phyloP scores from a whole-genome alignment of 257 asterid species.

The Paulownia fortunei region DNA sequence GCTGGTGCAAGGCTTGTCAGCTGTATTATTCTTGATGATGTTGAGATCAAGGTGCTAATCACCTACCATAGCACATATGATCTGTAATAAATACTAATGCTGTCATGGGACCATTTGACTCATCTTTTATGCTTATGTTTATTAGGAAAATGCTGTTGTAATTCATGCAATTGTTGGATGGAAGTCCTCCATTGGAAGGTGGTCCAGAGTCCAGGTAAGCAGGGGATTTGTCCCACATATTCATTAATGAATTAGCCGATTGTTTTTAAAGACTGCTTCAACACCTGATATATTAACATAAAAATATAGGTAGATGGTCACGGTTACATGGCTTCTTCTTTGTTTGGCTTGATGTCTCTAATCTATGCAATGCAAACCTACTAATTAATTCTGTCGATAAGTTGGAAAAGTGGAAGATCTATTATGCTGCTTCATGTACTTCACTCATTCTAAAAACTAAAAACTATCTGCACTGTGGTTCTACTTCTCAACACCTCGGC shows the following conservation, averaged over 20 bases:
- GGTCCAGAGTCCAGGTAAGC: conserved; percentile 83
- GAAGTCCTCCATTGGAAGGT: conserved; percentile 73
- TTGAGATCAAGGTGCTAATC: conserved; percentile 64
- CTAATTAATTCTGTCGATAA: too few species aligned
- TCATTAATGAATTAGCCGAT: background rate
- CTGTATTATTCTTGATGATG: conserved; percentile 76
- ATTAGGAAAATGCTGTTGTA: conserved; percentile 68
- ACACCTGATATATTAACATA: too few species aligned
- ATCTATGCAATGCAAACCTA: too few species aligned
- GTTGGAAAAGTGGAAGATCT: too few species aligned
- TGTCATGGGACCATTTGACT: background rate
- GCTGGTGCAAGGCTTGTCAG: conserved; percentile 76
- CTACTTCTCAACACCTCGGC: too few species aligned
- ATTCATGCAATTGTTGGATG: conserved; percentile 76
- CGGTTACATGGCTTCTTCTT: too few species aligned
- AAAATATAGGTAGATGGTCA: too few species aligned
- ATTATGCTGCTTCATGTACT: too few species aligned
- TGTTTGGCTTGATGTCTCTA: too few species aligned
- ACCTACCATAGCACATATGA: background rate
- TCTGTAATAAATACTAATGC: background rate
- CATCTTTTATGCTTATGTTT: background rate
- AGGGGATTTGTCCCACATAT: background rate
- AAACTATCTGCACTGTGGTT: too few species aligned
- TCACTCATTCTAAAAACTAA: too few species aligned
- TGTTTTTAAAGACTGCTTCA: too few species aligned